Evolutionary conservation across 179 eudicot species (phyloP).

Genomic region (Silene vulgaris): DNA sequence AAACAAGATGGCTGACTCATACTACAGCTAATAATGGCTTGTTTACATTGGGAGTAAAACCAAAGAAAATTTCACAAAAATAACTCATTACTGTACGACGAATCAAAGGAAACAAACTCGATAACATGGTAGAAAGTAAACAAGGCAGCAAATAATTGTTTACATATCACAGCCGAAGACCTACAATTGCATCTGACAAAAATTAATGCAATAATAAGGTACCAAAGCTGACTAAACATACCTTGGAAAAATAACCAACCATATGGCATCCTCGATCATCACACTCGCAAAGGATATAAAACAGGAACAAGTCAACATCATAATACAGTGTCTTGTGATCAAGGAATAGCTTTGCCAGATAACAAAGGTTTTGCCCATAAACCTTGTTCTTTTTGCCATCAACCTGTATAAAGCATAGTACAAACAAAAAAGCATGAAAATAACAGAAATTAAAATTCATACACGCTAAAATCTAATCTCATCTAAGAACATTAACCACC

Average conservation of each 20-base stretch:
- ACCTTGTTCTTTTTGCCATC: slow-evolving; percentile 97
- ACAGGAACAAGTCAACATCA: slow-evolving; percentile 85
- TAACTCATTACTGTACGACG: neutral
- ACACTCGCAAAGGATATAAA: slow-evolving; percentile 90
- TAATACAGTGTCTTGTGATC: slow-evolving; percentile 98
- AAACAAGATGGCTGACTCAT: neutral
- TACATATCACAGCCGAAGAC: too few species aligned
- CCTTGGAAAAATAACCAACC: slow-evolving; percentile 99
- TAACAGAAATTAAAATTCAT: neutral
- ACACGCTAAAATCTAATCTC: neutral
- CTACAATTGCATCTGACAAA: too few species aligned
- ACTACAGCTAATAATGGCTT: neutral
- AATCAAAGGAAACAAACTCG: neutral
- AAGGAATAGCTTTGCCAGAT: slow-evolving; percentile 80
- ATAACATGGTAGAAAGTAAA: neutral
- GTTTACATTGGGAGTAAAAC: neutral
- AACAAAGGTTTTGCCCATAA: slow-evolving; percentile 91
- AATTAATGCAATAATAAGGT: neutral
- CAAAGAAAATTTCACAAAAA: neutral
- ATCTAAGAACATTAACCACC: neutral
- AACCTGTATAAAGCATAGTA: slow-evolving; percentile 43
- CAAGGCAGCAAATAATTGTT: neutral
- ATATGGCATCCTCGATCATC: slow-evolving; percentile 99
- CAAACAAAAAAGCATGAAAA: neutral
- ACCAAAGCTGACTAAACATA: slow-evolving; percentile 23